Base-by-base conservation (phyloP, 2,329 filamentous ascomycete species). In the Cryphonectria naterciae region DNA sequence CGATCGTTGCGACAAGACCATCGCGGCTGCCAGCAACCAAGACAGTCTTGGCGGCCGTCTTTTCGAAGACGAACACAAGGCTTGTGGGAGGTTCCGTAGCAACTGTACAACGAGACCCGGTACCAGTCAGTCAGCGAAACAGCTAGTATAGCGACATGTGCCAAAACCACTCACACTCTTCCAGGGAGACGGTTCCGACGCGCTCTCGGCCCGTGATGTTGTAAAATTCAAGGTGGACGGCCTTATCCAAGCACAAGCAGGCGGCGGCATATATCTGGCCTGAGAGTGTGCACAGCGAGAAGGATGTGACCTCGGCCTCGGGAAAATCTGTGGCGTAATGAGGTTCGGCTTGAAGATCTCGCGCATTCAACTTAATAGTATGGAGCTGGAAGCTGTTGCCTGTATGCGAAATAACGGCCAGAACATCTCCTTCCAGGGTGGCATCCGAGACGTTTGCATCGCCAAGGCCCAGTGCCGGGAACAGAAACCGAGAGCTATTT, bases 1-100 rank as follows among this genome's bases (percentile, higher is more conserved):
- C 61, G 22, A 86, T 68, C 0, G 81, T 85, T 39, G 87, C 76
- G 1, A 89, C 76, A 49, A 86, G 82, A 1, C 88, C 88, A 69
- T 84, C 85, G 67, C 86, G 82, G 37, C 85, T 88, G 11, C 87
- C 87, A 11, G 82, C 75, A 5, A 84, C 75, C 1, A 88, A 66
- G 19, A 80, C 75, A 0, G 78, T 74, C 8, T 75, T 76, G 17
- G 76, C 71, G 1, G 67, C 58, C 3, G 72, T 73, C 67, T 81
- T 77, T 2, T 63, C 67, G n/a, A 76, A 75, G 10, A 82, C 74
- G 56, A 76, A 72, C 41, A 80, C 79, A 49, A 88, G 80, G 68
- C 84, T 87, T 11, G 83, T 87, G 28, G 87, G 77, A 1, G 85
- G 65, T 43, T 73, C 71, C 11, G 65, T 67, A 10, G 37, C 68